A percentile compares a stretch with the other conserved stretches of the same genome.
Evolutionary conservation across 805 yeast genomes (phyloP).

Genomic region (Candida maris): DNA sequence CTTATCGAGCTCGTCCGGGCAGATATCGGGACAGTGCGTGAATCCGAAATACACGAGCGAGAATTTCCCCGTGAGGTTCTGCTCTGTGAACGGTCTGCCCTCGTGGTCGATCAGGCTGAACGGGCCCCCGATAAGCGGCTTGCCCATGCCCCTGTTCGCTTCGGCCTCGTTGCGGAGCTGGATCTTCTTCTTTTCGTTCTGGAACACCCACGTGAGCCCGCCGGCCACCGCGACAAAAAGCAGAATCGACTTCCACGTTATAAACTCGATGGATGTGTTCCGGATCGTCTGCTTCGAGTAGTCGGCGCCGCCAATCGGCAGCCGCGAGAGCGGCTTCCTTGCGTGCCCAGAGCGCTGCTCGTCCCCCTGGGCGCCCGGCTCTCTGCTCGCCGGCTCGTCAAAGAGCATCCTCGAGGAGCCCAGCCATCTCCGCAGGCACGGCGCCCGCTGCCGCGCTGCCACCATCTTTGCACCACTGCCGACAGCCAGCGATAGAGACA

Average conservation of each 20-base stretch:
- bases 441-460: no score
- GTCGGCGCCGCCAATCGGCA: conserved; percentile 65
- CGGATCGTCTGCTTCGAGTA: conserved; percentile 28
- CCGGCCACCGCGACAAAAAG: conserved; percentile 69
- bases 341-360: conserved; percentile 3
- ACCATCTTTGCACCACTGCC: no score
- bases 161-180: conserved; percentile 77
- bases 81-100: conserved; percentile 71
- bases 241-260: conserved; percentile 80
- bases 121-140: conserved; percentile 90
- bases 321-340: conserved; percentile 71
- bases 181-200: conserved; percentile 70
- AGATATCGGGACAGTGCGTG: conserved; percentile 96
- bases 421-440: no score
- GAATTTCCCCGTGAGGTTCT: conserved; percentile 73
- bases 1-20: conserved; percentile 96
- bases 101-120: conserved; percentile 70
- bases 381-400: no score
- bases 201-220: conserved; percentile 66
- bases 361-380: no score
- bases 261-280: conserved; percentile 56
- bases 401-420: no score
- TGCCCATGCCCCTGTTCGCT: conserved; percentile 83
- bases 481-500: no score
- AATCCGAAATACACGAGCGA: conserved; percentile 92